A percentile compares a stretch with the other conserved stretches of the same genome.
Conservation (phyloP, 73 alveolate species). For the Symbiodinium pilosum region DNA sequence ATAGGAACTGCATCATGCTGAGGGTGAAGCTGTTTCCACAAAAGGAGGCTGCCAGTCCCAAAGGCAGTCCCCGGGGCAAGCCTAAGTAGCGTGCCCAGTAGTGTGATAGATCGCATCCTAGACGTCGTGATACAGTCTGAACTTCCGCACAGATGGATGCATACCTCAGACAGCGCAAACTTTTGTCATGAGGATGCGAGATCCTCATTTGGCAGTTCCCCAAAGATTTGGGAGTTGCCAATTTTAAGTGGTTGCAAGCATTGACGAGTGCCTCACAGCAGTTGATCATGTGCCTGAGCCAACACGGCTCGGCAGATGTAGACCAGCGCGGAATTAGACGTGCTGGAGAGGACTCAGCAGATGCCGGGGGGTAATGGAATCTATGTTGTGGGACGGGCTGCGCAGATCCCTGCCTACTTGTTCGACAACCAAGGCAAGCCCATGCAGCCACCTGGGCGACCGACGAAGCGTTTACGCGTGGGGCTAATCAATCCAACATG, state of each 20-base stretch:
- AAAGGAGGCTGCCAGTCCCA: constrained; percentile 32
- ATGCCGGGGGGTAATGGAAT: too few species aligned
- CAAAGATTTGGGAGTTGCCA: background rate
- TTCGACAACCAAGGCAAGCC: background rate
- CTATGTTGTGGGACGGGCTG: too few species aligned
- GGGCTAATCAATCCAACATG: background rate
- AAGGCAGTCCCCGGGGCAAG: constrained; percentile 27
- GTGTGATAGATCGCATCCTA: too few species aligned
- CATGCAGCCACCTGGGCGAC: background rate
- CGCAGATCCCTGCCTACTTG: too few species aligned
- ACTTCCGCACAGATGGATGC: too few species aligned
- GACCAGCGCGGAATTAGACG: background rate
- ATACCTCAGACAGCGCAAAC: too few species aligned
- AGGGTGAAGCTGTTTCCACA: constrained; percentile 17
- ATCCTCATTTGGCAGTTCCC: too few species aligned
- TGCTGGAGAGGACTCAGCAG: background rate
- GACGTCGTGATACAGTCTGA: too few species aligned
- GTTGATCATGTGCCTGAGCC: background rate
- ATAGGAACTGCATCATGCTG: constrained; percentile 22
- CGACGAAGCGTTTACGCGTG: background rate
- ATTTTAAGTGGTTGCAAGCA: background rate
- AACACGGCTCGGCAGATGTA: background rate
- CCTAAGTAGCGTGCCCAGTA: background rate
- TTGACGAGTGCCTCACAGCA: background rate
- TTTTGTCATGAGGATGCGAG: too few species aligned